These are phyloP conservation scores for Macadamia integrifolia DNA, from an alignment of 164 flowering plant genomes.

Conservation along the genomic window DNA sequence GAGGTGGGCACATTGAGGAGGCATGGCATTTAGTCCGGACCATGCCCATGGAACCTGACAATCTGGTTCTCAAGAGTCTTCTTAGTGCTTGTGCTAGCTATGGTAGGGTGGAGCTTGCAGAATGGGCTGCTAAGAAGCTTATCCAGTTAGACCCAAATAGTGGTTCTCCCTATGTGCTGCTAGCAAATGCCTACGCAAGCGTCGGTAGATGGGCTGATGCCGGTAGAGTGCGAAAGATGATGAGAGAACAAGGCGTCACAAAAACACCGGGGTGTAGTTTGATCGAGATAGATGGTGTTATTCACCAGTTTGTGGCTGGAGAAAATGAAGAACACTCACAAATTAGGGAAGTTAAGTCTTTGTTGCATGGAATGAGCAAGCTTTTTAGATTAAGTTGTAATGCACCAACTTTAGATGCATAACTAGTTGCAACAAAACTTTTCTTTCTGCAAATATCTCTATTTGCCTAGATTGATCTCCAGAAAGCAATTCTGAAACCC, in stretches of 20 bases:
- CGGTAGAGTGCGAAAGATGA: conserved; percentile 10
- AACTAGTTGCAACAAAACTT: too few species aligned
- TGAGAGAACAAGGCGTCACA: conserved; percentile 9
- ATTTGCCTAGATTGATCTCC: too few species aligned
- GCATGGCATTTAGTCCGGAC: conserved; percentile 8
- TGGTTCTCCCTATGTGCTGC: conserved; percentile 9
- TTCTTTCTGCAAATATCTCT: too few species aligned
- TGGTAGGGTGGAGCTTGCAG: conserved; percentile 2
- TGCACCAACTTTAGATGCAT: background rate
- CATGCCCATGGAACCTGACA: conserved; percentile 10
- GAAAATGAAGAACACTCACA: background rate
- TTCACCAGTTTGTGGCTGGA: conserved; percentile 11
- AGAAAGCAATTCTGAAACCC: too few species aligned
- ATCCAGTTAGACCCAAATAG: background rate
- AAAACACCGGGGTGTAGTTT: conserved; percentile 8
- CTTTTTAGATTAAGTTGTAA: background rate
- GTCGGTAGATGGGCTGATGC: conserved; percentile 1
- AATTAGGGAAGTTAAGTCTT: background rate
- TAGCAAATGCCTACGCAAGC: conserved; percentile 10
- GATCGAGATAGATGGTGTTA: conserved; percentile 9
- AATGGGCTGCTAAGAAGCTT: conserved; percentile 1
- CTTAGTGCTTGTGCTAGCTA: conserved; percentile 9
- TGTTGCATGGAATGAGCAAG: conserved; percentile 2
- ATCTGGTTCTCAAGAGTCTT: conserved; percentile 5
- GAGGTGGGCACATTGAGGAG: conserved; percentile 8